Evolutionary conservation across 2,329 filamentous ascomycete genomes (phyloP).

Genomic region (Lachnellula hyalina): DNA sequence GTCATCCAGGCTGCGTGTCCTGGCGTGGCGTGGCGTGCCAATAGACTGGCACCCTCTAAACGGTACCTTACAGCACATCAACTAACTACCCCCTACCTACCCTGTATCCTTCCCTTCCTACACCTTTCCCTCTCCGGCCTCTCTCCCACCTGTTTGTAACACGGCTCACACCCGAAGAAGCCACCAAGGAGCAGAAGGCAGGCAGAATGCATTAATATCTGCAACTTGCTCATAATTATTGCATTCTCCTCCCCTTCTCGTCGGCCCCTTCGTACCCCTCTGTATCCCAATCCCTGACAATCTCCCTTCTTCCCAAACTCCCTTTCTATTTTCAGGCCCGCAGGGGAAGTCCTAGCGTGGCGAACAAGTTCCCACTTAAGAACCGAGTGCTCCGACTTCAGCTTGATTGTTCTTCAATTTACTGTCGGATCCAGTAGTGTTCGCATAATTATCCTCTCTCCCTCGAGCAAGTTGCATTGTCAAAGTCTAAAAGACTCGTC

Average conservation of each 20-base stretch:
- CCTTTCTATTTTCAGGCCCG: conserved; percentile 17
- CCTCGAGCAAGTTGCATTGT: conserved; percentile 10
- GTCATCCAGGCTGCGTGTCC: not conserved
- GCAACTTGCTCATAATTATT: conserved; percentile 7
- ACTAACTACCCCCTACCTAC: too few relatives aligned
- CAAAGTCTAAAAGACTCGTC: conserved; percentile 23
- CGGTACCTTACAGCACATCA: not conserved
- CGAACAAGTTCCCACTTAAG: conserved; percentile 19
- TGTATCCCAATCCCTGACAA: conserved; percentile 1
- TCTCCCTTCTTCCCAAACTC: conserved; percentile 9
- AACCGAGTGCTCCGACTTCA: conserved; percentile 17
- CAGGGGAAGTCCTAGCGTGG: conserved; percentile 13
- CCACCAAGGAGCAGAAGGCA: conserved; percentile 2
- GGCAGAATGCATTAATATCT: not conserved
- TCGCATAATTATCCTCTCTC: conserved; percentile 3
- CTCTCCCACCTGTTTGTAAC: conserved; percentile 21
- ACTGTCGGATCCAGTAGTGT: not conserved
- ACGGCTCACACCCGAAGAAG: conserved; percentile 10
- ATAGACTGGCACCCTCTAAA: not conserved
- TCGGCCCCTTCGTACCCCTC: not conserved
- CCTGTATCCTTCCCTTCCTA: too few relatives aligned
- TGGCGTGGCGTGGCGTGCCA: not conserved
- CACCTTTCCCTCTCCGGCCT: conserved; percentile 8
- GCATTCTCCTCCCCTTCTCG: conserved; percentile 16
- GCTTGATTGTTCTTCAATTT: conserved; percentile 13